Percentiles rank a stretch among this genome's conserved stretches.
Evolutionary conservation across 2,329 filamentous ascomycete species (phyloP).

Genomic region (Hymenoscyphus albidus): DNA sequence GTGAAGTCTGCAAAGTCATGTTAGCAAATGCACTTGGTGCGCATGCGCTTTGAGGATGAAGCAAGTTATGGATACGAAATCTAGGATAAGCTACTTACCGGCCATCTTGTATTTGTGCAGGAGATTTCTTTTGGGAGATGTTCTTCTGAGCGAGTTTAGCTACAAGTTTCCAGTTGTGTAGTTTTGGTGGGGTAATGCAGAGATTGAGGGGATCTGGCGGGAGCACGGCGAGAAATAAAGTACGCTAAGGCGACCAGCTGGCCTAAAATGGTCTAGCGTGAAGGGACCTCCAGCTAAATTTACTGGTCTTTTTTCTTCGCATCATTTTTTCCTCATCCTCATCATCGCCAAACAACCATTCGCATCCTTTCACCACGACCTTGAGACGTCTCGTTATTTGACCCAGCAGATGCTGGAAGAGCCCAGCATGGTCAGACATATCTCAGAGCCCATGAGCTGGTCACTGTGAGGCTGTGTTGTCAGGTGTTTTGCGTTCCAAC

Average conservation of each 20-base stretch:
- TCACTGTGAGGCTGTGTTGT: background rate
- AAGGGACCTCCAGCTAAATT: background rate
- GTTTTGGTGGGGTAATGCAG: constrained; percentile 14
- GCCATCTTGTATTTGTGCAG: constrained; percentile 29
- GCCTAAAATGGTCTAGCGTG: background rate
- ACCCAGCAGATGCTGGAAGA: background rate
- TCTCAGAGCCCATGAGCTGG: background rate
- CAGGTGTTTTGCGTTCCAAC: background rate
- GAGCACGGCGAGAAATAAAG: background rate
- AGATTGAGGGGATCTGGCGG: background rate
- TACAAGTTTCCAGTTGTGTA: constrained; percentile 4
- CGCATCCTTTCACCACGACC: background rate
- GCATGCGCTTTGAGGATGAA: background rate
- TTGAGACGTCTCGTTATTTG: background rate
- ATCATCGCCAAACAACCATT: background rate
- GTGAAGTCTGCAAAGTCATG: constrained; percentile 36
- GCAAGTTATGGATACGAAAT: no score
- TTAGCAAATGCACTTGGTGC: constrained; percentile 1
- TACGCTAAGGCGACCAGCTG: background rate
- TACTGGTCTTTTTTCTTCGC: background rate
- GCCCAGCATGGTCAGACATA: background rate
- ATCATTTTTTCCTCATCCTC: background rate
- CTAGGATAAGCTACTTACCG: constrained; percentile 25
- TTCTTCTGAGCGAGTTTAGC: background rate
- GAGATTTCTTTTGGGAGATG: constrained; percentile 1